A percentile compares a stretch with the other conserved stretches of the same genome.
Evolutionary conservation across 441 rosid genomes (phyloP).

Genomic region (Populus hybrid): DNA sequence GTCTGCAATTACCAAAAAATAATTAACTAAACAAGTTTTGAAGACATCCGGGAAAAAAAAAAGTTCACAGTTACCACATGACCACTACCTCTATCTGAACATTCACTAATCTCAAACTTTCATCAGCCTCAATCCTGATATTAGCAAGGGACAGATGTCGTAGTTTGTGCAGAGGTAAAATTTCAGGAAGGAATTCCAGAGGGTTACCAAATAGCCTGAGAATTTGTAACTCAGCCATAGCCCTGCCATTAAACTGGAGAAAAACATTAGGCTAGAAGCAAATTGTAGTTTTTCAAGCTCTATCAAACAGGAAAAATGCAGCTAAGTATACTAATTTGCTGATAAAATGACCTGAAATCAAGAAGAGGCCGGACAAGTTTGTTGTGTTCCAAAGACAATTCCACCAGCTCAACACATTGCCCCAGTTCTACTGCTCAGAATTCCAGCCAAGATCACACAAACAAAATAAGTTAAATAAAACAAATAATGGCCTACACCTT

Average conservation of each 20-base stretch:
- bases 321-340: conserved; percentile 18
- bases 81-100: conserved; percentile 85
- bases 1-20: conserved; percentile 44
- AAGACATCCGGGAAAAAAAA: neutral
- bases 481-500: neutral
- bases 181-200: conserved; percentile 96
- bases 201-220: conserved; percentile 95
- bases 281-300: conserved; percentile 15
- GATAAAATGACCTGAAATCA: conserved; percentile 82
- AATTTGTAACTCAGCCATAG: conserved; percentile 79
- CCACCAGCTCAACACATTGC: conserved; percentile 74
- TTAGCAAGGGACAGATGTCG: conserved; percentile 91
- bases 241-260: conserved; percentile 63
- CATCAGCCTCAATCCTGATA: conserved; percentile 88
- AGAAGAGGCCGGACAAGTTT: conserved; percentile 94
- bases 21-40: neutral
- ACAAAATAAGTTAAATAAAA: conserved; percentile 9
- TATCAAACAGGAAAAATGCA: conserved; percentile 10
- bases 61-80: neutral
- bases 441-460: conserved; percentile 29
- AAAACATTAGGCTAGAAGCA: conserved; percentile 36
- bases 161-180: conserved; percentile 82
- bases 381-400: conserved; percentile 91
- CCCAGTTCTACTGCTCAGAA: conserved; percentile 75
- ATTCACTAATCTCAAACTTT: conserved; percentile 78